A percentile compares a stretch with the other conserved stretches of the same genome.
Conservation (phyloP, 306 rosid species). For the Pterocarpus santalinus region DNA sequence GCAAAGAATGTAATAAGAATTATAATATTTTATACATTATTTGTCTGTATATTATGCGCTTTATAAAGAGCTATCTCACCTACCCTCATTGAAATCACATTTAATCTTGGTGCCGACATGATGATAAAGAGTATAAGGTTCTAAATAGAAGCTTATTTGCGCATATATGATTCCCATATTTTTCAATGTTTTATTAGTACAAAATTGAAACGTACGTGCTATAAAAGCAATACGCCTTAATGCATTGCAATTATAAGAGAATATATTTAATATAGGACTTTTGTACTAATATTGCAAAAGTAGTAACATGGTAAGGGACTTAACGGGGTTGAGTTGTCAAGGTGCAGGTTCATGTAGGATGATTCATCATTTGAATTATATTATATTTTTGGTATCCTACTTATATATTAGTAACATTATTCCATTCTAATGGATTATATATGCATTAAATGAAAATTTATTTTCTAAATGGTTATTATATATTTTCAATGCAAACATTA, state of each 20-base stretch:
- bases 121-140: background rate
- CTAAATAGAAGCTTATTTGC: background rate
- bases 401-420: background rate
- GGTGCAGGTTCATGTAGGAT: background rate
- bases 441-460: background rate
- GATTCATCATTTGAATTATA: background rate
- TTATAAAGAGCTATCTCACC: conserved; percentile 26
- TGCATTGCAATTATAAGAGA: no score
- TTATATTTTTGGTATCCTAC: background rate
- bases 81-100: background rate
- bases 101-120: background rate
- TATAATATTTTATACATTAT: background rate
- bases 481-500: background rate
- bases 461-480: background rate
- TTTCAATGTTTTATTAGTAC: background rate
- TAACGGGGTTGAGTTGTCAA: background rate
- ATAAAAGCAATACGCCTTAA: background rate
- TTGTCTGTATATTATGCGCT: no score
- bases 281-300: background rate
- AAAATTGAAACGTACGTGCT: background rate
- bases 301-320: background rate
- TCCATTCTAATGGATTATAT: background rate
- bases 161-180: background rate
- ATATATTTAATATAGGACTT: no score
- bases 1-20: background rate